Evolutionary conservation across 495 filamentous ascomycete genomes (phyloP), one percentile per base, ranked within the genome.

Genomic region (Penicillium bovifimosum): DNA sequence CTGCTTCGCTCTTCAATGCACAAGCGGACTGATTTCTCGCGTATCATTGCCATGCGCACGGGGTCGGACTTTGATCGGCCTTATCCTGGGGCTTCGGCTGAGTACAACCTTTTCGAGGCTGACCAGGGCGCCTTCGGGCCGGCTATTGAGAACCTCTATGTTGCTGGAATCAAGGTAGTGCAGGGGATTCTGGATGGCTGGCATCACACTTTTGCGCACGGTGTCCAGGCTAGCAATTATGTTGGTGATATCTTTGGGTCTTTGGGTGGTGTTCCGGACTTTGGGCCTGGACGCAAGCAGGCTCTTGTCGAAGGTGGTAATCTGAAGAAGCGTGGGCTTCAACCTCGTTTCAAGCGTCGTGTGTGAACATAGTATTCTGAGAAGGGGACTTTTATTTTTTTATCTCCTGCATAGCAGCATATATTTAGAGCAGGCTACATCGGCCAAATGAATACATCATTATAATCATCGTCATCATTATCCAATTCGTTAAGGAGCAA

Each of bases 31-130:
- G 86, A 91, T 58, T 90, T 86, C 65, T 58, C 70, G 8, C 78
- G 87, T 5, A 79, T 86, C 50, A 85, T 90, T 54, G 65, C 87
- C 51, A 87, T 91, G 84, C 81, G 86, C 42, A 84, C 85, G 46
- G 86, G 79, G 3, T 81, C 80, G 24, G 80, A 90, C 66, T 89
- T 91, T 60, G 86, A 90, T 56, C 77, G 86, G 3, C 83, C 82
- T 0, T 82, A 82, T 52, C 76, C 80, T 14, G 80, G 78, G 3
- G 62, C 79, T 24, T 69, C 73, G 0, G 71, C 75, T 0, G 69
- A 75, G 16, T 64, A 78, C 13, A 82, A 88, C 53, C 71, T 89
- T 16, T 68, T 84, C 32, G 76, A 79, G 16, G 57, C 77, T 0
- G 60, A 28, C 24, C 79, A 83, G 59, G 84, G 80, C 41, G 82